Conservation (phyloP, 73 alveolate genomes). For the Diophrys sp. region DNA sequence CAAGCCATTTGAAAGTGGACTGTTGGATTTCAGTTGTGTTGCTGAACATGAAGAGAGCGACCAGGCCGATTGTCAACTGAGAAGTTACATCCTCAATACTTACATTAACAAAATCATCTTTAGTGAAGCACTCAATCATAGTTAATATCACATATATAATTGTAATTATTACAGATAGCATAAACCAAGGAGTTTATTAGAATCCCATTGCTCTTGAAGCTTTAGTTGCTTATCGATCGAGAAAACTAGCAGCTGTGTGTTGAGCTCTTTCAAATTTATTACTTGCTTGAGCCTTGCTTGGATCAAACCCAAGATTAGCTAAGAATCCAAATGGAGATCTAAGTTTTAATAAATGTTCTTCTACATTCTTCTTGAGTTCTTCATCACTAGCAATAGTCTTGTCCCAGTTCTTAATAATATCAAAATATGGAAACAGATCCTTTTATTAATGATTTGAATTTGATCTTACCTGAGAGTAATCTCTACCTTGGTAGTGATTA, state of each 20-base stretch:
- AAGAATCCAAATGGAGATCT: conserved; percentile 58
- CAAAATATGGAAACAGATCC: too few species aligned
- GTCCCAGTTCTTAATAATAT: conserved; percentile 44
- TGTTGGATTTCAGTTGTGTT: conserved; percentile 35
- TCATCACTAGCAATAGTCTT: conserved; percentile 36
- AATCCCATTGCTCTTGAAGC: conserved; percentile 21
- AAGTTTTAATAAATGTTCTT: conserved; percentile 35
- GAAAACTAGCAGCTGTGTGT: background rate
- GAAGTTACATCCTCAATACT: too few species aligned
- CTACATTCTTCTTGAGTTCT: conserved; percentile 35
- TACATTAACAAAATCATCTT: conserved; percentile 38
- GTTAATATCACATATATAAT: conserved; percentile 31
- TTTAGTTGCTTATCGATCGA: conserved; percentile 3
- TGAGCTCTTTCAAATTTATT: conserved; percentile 20
- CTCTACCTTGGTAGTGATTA: too few species aligned
- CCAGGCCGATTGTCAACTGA: conserved; percentile 37
- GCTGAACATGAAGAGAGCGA: conserved; percentile 22
- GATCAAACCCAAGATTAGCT: conserved; percentile 3
- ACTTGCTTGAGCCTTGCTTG: conserved; percentile 8
- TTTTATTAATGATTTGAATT: too few species aligned
- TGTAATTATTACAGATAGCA: conserved; percentile 22
- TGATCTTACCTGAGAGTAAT: too few species aligned
- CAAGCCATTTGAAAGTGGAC: conserved; percentile 45
- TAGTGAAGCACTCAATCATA: conserved; percentile 18
- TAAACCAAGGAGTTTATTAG: conserved; percentile 44